Base-by-base conservation (phyloP, 208 protist species). In the Trypanosomatidae sp. region DNA sequence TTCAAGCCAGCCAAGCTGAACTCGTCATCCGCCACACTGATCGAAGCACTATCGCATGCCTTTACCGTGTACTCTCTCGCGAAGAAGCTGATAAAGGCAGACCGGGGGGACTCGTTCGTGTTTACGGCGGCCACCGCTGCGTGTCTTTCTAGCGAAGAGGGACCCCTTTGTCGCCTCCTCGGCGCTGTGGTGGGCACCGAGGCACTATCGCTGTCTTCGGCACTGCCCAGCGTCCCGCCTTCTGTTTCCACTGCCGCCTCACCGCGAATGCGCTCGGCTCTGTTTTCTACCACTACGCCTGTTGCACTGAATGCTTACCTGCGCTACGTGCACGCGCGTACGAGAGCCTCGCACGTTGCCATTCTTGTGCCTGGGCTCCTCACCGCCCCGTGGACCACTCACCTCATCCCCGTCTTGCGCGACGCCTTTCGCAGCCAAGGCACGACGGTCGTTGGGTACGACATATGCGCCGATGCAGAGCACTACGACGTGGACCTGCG, bases 321-420 rank as follows among this genome's bases (percentile, higher is more conserved):
- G 52, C 36, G 36, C 19, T 58, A 80, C 52, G 17, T 71, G 17
- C 41, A 70, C 25, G 12, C 49, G 2, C 73, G 28, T 36, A 1
- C 50, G 1, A n/a, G 41, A 19, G 36, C 60, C 65, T 52, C 36
- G 39, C 41, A 9, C 30, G 36, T 72, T n/a, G 71, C 69, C 30
- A 30, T 83, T 13, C 74, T 72, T 39, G 56, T 77, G 12, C 77
- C 77, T 33, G 77, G 77, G 8, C 44, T 82, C 15, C 72, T 82
- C 62, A 74, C 67, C 3, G 77, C 71, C 13, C 69, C 74, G 47
- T 78, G 68, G 74, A 71, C 79, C 5, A 76, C 43, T 3, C 74
- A 79, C 52, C 52, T 78, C 13, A 44, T 67, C 4, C 65, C 73
- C 3, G 39, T 71, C 39, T 52, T 83, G 10, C 65, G 28, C 28